Percentiles rank a stretch among this genome's conserved stretches.
Conservation (phyloP, 2,329 filamentous ascomycete genomes). For the Alternaria sp. region DNA sequence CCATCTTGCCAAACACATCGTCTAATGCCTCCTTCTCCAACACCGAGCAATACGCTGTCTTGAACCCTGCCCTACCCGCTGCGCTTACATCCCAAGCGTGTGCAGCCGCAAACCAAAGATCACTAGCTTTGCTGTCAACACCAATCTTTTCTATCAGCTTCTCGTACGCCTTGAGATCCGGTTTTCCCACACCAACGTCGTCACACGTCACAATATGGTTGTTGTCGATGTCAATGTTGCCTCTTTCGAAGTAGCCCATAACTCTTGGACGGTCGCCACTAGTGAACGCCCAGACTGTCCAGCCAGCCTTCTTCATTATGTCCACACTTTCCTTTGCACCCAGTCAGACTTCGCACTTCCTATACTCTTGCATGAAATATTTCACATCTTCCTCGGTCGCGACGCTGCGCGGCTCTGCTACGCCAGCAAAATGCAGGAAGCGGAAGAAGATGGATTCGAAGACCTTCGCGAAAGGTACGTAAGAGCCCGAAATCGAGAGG, state of each 20-base stretch:
- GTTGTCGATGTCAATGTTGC: conserved; percentile 56
- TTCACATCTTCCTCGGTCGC: conserved; percentile 53
- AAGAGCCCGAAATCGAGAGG: conserved; percentile 54
- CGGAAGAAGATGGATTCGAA: conserved; percentile 58
- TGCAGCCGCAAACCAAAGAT: conserved; percentile 64
- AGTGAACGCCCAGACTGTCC: conserved; percentile 62
- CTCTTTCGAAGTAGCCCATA: conserved; percentile 59
- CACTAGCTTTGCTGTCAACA: conserved; percentile 32
- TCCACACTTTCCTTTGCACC: conserved; percentile 53
- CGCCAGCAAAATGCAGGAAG: conserved; percentile 52
- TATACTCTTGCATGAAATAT: conserved; percentile 51
- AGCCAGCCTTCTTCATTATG: conserved; percentile 54
- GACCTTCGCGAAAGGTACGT: conserved; percentile 53
- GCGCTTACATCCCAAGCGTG: conserved; percentile 67
- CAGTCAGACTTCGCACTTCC: conserved; percentile 37
- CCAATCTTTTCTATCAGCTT: conserved; percentile 53
- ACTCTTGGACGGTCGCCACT: conserved; percentile 60
- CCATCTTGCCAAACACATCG: conserved; percentile 61
- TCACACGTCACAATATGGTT: conserved; percentile 63
- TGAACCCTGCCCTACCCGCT: conserved; percentile 58
- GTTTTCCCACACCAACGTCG: conserved; percentile 56
- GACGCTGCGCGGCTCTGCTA: conserved; percentile 51
- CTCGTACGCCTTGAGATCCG: conserved; percentile 56
- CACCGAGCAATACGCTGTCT: conserved; percentile 60
- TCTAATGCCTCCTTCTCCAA: conserved; percentile 59